Conservation (phyloP, 805 yeast genomes). For the Metschnikowia chrysomelidarum region DNA sequence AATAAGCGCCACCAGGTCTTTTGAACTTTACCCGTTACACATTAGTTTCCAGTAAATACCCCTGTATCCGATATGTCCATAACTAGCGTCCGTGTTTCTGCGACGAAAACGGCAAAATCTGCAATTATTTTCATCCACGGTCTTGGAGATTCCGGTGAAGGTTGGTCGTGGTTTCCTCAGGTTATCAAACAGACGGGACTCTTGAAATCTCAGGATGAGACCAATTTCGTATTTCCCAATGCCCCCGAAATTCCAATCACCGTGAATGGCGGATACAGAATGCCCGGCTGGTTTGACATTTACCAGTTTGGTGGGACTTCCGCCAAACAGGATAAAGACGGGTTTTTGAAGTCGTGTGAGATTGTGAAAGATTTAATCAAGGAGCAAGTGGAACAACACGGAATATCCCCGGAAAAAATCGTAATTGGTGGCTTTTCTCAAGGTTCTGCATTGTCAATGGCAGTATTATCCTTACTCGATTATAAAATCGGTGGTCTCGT, state of each 20-base stretch:
- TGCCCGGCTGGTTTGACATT: constrained; percentile 91
- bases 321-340: constrained; percentile 50
- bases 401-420: constrained; percentile 62
- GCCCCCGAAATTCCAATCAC: constrained; percentile 78
- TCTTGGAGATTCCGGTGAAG: constrained; percentile 85
- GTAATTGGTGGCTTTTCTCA: constrained; percentile 96
- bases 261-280: constrained; percentile 58
- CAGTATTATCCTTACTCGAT: constrained; percentile 52
- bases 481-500: constrained; percentile 75
- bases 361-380: constrained; percentile 45
- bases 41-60: too few species aligned
- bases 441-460: constrained; percentile 81
- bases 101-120: constrained; percentile 35
- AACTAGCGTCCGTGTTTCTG: constrained; percentile 29
- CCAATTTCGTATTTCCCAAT: constrained; percentile 82
- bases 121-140: constrained; percentile 84
- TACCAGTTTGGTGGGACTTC: constrained; percentile 48
- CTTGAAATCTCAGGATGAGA: constrained; percentile 47
- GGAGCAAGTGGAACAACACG: constrained; percentile 48
- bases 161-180: constrained; percentile 84
- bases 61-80: too few species aligned
- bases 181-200: constrained; percentile 44
- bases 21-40: too few species aligned
- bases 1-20: too few species aligned
- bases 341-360: constrained; percentile 51